Percentiles rank a stretch among this genome's conserved stretches.
phyloP scores from a whole-genome alignment of 495 filamentous ascomycete species.

The Glonium stellatum region DNA sequence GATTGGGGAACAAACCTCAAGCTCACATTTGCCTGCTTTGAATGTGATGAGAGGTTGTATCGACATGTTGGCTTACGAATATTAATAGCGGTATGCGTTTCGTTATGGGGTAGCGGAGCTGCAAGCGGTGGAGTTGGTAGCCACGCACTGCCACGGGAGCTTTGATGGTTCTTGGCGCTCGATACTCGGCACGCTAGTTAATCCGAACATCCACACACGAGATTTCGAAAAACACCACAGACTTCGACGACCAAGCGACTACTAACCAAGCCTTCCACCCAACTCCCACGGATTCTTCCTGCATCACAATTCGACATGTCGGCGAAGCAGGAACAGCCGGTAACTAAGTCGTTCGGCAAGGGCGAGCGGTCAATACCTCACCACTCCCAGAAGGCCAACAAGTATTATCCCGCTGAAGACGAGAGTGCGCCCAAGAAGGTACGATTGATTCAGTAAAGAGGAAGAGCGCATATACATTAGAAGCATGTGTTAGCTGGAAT shows the following conservation, averaged over 20 bases:
- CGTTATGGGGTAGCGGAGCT: neutral
- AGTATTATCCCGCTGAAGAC: conserved; percentile 99
- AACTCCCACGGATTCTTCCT: neutral
- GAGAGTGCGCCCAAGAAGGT: conserved; percentile 88
- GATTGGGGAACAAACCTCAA: conserved; percentile 52
- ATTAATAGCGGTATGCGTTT: neutral
- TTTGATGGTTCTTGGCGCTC: neutral
- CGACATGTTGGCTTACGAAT: conserved; percentile 50
- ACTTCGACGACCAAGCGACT: neutral
- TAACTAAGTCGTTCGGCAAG: conserved; percentile 97
- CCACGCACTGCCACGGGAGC: neutral
- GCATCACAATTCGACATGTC: conserved; percentile 26
- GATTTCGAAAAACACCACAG: neutral
- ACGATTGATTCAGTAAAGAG: conserved; percentile 31
- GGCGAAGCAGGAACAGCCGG: conserved; percentile 29
- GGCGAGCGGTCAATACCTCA: conserved; percentile 82
- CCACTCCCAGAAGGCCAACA: conserved; percentile 82
- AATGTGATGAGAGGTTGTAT: conserved; percentile 79
- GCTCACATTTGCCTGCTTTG: conserved; percentile 87
- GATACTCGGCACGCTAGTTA: neutral
- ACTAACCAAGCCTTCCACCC: conserved; percentile 8
- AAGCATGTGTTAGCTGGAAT: neutral
- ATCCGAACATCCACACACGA: neutral
- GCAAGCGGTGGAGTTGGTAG: too few species aligned
- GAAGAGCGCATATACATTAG: neutral